phyloP scores from a whole-genome alignment of 345 rosid species.

The Dipteronia sinensis region DNA sequence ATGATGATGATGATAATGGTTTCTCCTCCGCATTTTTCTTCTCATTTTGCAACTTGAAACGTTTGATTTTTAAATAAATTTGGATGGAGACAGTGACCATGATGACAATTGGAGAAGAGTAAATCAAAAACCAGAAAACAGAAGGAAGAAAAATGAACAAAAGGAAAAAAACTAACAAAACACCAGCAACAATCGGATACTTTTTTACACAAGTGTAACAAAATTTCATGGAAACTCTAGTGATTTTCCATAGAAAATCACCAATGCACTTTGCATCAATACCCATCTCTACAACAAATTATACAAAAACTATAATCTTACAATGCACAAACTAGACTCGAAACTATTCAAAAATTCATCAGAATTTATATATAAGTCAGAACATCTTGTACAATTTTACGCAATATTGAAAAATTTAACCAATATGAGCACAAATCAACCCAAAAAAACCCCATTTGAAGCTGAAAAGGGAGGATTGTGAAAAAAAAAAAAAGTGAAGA shows the following conservation, averaged over 20 bases:
- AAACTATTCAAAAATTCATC: too few species aligned
- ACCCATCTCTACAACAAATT: constrained; percentile 39
- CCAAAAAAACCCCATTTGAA: not conserved
- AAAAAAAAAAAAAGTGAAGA: not conserved
- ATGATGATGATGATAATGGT: not conserved
- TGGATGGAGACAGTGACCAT: constrained; percentile 35
- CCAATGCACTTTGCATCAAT: constrained; percentile 49
- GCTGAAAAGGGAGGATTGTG: too few species aligned
- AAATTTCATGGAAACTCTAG: constrained; percentile 37
- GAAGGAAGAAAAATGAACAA: constrained; percentile 57
- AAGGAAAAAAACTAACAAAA: constrained; percentile 32
- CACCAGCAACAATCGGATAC: constrained; percentile 52
- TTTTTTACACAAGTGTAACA: constrained; percentile 33
- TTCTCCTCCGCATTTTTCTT: constrained; percentile 17
- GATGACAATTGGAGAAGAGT: constrained; percentile 47
- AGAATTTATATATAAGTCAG: too few species aligned
- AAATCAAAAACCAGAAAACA: constrained; percentile 55
- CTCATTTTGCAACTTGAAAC: not conserved
- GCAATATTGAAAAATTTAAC: not conserved
- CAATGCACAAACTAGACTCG: not conserved
- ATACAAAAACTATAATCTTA: constrained; percentile 1
- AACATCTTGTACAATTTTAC: too few species aligned
- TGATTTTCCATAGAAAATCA: constrained; percentile 40
- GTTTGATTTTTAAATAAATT: constrained; percentile 25
- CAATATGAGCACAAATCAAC: not conserved